Evolutionary conservation across 2,329 filamentous ascomycete species (phyloP).

Genomic region (Ophiostoma triangulosporum): DNA sequence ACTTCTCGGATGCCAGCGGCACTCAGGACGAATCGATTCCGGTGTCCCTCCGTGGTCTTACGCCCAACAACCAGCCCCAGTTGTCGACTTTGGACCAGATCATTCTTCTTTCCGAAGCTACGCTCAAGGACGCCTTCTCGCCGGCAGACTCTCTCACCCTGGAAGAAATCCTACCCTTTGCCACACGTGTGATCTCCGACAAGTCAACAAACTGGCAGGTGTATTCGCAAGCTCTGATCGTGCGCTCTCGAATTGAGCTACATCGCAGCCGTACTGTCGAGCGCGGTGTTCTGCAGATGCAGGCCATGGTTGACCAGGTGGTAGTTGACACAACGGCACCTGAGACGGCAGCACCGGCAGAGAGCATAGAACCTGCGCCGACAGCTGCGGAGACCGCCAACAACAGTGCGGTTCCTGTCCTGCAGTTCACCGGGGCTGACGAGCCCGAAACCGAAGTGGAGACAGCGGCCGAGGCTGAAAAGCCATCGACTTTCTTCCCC

Average conservation of each 20-base stretch:
- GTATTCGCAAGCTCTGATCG: conserved; percentile 84
- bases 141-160: conserved; percentile 74
- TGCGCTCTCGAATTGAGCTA: conserved; percentile 79
- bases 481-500: conserved; percentile 69
- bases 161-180: conserved; percentile 90
- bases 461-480: conserved; percentile 26
- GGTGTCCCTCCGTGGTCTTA: conserved; percentile 44
- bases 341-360: conserved; percentile 17
- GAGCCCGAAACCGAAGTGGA: background rate
- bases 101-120: conserved; percentile 75
- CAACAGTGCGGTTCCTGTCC: conserved; percentile 27
- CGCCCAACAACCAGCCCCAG: conserved; percentile 69
- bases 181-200: conserved; percentile 72
- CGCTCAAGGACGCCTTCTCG: conserved; percentile 75
- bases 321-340: conserved; percentile 58
- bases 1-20: conserved; percentile 43
- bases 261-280: conserved; percentile 81
- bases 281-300: conserved; percentile 78
- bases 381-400: conserved; percentile 7
- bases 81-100: conserved; percentile 77
- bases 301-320: conserved; percentile 90
- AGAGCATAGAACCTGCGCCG: background rate
- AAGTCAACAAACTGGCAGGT: conserved; percentile 96
- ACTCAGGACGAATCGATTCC: conserved; percentile 32
- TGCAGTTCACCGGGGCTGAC: conserved; percentile 30